Evolutionary conservation across 352 stramenopile genomes (phyloP).

Genomic region (Sclerospora graminicola): DNA sequence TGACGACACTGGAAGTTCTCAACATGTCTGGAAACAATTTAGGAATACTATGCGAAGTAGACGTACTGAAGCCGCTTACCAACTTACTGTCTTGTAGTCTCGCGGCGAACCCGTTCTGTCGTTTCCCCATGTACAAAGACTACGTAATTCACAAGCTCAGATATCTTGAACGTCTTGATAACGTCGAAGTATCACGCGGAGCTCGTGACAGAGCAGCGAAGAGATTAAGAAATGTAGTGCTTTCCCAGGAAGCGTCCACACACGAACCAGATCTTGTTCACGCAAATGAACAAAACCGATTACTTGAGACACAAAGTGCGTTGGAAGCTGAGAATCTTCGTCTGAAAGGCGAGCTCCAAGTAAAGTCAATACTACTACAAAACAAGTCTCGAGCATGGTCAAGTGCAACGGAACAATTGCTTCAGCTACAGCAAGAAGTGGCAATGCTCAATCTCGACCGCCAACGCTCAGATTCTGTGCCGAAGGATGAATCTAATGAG

Average conservation of each 20-base stretch:
- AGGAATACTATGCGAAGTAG: slow-evolving; percentile 57
- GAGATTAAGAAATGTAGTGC: slow-evolving; percentile 47
- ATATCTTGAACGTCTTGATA: slow-evolving; percentile 53
- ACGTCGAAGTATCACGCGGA: slow-evolving; percentile 27
- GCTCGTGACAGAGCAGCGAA: slow-evolving; percentile 50
- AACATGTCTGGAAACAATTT: slow-evolving; percentile 70
- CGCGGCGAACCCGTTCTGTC: slow-evolving; percentile 62
- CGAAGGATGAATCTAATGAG: too few relatives aligned
- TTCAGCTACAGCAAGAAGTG: slow-evolving; percentile 73
- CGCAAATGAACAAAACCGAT: slow-evolving; percentile 43
- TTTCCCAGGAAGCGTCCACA: slow-evolving; percentile 47
- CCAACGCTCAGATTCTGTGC: not conserved
- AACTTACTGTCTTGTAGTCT: slow-evolving; percentile 61
- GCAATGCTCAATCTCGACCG: slow-evolving; percentile 69
- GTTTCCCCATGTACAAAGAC: slow-evolving; percentile 63
- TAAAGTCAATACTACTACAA: slow-evolving; percentile 73
- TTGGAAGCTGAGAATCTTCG: slow-evolving; percentile 66
- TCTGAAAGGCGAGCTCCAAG: slow-evolving; percentile 60
- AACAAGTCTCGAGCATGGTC: slow-evolving; percentile 83
- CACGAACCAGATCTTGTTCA: slow-evolving; percentile 32
- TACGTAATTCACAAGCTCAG: slow-evolving; percentile 60
- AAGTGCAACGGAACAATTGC: slow-evolving; percentile 56
- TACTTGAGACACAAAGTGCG: slow-evolving; percentile 40
- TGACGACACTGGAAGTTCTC: slow-evolving; percentile 47
- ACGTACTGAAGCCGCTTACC: slow-evolving; percentile 36